Percentiles rank a stretch among this genome's conserved stretches.
phyloP scores from a whole-genome alignment of 2,329 filamentous ascomycete species.

The Exophiala spinifera region DNA sequence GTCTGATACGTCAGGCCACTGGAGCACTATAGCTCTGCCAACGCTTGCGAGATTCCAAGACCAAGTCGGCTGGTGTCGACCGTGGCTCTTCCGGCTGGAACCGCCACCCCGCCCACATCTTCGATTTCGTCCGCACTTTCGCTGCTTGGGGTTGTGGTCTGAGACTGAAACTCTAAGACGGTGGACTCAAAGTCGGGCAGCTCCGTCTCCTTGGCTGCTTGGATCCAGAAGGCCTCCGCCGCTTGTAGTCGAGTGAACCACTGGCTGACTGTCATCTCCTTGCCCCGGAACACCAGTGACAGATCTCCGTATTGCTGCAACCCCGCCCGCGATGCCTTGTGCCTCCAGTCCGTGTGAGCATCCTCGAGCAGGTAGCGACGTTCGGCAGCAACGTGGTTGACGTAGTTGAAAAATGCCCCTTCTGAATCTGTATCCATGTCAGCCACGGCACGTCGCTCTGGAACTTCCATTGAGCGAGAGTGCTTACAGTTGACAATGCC shows the following conservation, averaged over 20 bases:
- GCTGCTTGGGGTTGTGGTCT: slow-evolving; percentile 16
- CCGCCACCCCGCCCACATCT: neutral
- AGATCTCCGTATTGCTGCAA: slow-evolving; percentile 12
- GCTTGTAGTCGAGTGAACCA: slow-evolving; percentile 20
- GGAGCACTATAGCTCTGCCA: slow-evolving; percentile 7
- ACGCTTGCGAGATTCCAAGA: slow-evolving; percentile 5
- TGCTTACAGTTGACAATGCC: slow-evolving; percentile 13
- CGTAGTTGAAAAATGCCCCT: slow-evolving; percentile 25
- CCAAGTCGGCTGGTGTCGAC: slow-evolving; percentile 10
- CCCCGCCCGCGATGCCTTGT: slow-evolving; percentile 24
- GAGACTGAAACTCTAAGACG: slow-evolving; percentile 16
- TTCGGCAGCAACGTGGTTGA: slow-evolving; percentile 23
- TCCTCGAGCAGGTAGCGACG: slow-evolving; percentile 23
- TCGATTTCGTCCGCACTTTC: slow-evolving; percentile 11
- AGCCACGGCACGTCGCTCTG: neutral
- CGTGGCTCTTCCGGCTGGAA: slow-evolving; percentile 7
- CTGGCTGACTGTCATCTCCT: slow-evolving; percentile 19
- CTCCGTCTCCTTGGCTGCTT: slow-evolving; percentile 15
- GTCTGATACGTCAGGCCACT: slow-evolving; percentile 10
- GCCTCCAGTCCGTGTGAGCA: slow-evolving; percentile 25
- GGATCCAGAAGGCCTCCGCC: slow-evolving; percentile 18
- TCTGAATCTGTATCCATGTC: slow-evolving; percentile 18
- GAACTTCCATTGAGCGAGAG: neutral
- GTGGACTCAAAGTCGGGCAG: slow-evolving; percentile 25
- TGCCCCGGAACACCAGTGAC: slow-evolving; percentile 18